These are phyloP conservation scores for Gremmenia infestans DNA, from an alignment of 2,329 filamentous ascomycete genomes.

Conservation along the genomic window DNA sequence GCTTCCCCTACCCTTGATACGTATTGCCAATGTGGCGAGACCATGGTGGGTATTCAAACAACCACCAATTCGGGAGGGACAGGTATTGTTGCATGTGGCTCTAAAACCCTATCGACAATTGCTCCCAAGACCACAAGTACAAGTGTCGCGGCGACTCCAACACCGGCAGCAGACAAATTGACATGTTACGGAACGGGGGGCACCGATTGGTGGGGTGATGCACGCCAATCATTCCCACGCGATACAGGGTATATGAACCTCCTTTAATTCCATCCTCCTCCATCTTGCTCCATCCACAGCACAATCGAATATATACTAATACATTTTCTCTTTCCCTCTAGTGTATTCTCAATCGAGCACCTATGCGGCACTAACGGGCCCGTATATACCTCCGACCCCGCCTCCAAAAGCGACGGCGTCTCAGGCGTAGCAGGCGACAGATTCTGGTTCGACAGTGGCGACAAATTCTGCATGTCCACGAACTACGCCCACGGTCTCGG, in stretches of 20 bases:
- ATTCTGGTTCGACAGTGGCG: background rate
- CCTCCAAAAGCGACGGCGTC: background rate
- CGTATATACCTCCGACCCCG: background rate
- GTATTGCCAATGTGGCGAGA: background rate
- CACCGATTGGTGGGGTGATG: background rate
- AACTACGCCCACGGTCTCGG: background rate
- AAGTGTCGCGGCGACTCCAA: background rate
- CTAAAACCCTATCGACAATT: background rate
- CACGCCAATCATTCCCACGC: background rate
- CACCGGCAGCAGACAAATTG: background rate
- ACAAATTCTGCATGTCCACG: background rate
- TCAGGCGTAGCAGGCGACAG: background rate
- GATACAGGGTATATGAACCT: background rate
- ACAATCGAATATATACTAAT: too few species aligned
- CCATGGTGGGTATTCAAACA: background rate
- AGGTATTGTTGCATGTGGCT: background rate
- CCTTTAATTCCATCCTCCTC: background rate
- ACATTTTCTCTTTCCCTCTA: background rate
- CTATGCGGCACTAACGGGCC: background rate
- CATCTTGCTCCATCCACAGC: too few species aligned
- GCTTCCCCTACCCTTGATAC: background rate
- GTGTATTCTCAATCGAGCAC: background rate
- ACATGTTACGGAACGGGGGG: background rate
- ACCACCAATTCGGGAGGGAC: background rate
- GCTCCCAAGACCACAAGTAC: background rate